These are phyloP conservation scores for Phytopythium mirpurense DNA, from an alignment of 352 stramenopile genomes.

Conservation along the genomic window DNA sequence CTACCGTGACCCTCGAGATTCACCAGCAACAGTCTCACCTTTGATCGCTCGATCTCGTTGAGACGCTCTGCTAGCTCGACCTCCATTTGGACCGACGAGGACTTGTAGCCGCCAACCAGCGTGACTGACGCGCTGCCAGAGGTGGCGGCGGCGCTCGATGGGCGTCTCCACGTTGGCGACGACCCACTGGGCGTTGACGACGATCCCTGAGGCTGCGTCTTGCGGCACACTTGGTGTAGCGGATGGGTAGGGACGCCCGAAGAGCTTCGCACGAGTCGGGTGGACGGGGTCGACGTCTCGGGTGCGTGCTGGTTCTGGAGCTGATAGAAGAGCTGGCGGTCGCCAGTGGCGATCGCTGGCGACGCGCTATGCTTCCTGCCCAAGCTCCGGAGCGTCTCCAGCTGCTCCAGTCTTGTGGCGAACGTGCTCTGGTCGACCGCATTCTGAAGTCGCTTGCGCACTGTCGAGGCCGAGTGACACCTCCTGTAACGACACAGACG, in stretches of 20 bases:
- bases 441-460: slow-evolving; percentile 60
- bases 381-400: slow-evolving; percentile 32
- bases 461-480: slow-evolving; percentile 58
- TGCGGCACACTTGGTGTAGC: not conserved
- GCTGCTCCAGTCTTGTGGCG: slow-evolving; percentile 26
- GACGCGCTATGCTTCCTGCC: not conserved
- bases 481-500: slow-evolving; percentile 23
- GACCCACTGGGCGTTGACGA: not conserved
- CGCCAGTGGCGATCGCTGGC: not conserved
- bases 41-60: slow-evolving; percentile 62
- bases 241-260: not conserved
- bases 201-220: not conserved
- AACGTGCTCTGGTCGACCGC: slow-evolving; percentile 46
- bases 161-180: not conserved
- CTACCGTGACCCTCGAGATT: no score
- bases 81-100: slow-evolving; percentile 45
- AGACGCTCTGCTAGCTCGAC: slow-evolving; percentile 56
- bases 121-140: not conserved
- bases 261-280: not conserved
- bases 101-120: slow-evolving; percentile 38
- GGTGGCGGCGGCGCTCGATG: slow-evolving; percentile 7
- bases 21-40: no score
- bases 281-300: not conserved
- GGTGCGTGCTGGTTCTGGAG: not conserved
- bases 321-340: not conserved